Base-by-base conservation (phyloP, 192 early-diverging fungal genomes). In the Rhizoclosmatium globosum region DNA sequence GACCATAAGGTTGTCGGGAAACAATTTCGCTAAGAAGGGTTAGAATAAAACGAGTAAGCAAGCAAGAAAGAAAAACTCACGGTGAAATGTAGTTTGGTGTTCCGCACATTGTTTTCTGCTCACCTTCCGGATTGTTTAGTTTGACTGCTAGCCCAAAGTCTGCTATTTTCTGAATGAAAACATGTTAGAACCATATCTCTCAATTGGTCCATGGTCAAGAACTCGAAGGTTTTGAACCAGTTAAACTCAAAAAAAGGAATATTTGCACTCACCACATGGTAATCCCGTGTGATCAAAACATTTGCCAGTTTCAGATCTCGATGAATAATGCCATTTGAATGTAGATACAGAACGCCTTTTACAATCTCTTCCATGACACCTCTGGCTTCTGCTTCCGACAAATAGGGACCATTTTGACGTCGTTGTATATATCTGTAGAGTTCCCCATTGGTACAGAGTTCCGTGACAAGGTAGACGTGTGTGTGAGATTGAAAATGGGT, bases 81-180 rank as follows among this genome's bases (percentile, higher is more conserved):
- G 93, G 93, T 41, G 92, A 89, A 11, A 94, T 93, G 79, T 94
- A 94, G 71, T 91, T 93, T 17, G 92, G 92, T 2, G 93, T 94
- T 31, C 93, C 93, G 71, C 93, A 94, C 87, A 93, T 84, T 0
- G 92, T 93, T 66, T 89, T 87, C 53, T 93, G 92, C 79, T 95
- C 94, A 1, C 72, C 83, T 44, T 86, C 79, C 1, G 71, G 76
- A 23, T 71, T 81, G 46, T 76, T 82, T 17, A 87, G 64, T 60
- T 89, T 89, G 42, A 81, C 85, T 1, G 94, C 94, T 53, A 94
- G 78, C 3, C 94, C 94, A 82, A 95, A 95, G 79, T 95, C 94
- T n/a, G 87, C 91, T 46, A 95, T 86, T 82, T 92, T 91, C 88
- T 89, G 60, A 61, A 15, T 9, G 2, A 58, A 59, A 42, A 69